phyloP scores from a whole-genome alignment of 2,329 filamentous ascomycete species.

The Plectosphaerella plurivora region DNA sequence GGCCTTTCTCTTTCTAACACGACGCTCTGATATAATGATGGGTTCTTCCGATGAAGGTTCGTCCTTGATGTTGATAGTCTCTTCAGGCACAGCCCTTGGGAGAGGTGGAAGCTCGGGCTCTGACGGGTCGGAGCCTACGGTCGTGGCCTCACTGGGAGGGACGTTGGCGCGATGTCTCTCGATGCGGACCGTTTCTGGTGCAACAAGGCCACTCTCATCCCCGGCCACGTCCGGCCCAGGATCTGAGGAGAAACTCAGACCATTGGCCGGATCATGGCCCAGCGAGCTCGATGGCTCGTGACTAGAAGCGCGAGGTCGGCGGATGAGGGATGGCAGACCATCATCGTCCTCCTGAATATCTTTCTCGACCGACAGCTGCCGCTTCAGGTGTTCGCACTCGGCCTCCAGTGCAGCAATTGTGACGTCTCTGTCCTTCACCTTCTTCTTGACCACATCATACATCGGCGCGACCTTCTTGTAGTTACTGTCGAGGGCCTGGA shows the following conservation, averaged over 20 bases:
- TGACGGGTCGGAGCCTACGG: too few relatives aligned
- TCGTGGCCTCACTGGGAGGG: too few relatives aligned
- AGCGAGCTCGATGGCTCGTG: background rate
- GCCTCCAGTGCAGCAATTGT: background rate
- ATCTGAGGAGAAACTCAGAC: constrained; percentile 9
- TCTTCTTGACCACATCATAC: background rate
- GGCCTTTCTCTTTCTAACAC: constrained; percentile 41
- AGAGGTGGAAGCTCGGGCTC: constrained; percentile 23
- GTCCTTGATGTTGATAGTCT: constrained; percentile 32
- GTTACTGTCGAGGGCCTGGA: background rate
- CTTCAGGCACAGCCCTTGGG: background rate
- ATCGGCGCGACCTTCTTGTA: background rate
- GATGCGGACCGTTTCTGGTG: too few relatives aligned
- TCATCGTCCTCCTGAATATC: too few relatives aligned
- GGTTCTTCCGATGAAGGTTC: constrained; percentile 50
- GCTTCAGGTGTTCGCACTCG: too few relatives aligned
- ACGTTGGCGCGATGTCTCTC: too few relatives aligned
- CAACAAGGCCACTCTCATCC: background rate
- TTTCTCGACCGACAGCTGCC: too few relatives aligned
- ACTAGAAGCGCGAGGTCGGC: background rate
- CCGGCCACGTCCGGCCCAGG: background rate
- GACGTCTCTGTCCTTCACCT: background rate
- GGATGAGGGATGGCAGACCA: too few relatives aligned
- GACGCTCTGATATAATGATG: constrained; percentile 45
- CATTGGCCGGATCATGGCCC: background rate